Evolutionary conservation across 345 rosid genomes (phyloP).

Genomic region (Viola odorata): DNA sequence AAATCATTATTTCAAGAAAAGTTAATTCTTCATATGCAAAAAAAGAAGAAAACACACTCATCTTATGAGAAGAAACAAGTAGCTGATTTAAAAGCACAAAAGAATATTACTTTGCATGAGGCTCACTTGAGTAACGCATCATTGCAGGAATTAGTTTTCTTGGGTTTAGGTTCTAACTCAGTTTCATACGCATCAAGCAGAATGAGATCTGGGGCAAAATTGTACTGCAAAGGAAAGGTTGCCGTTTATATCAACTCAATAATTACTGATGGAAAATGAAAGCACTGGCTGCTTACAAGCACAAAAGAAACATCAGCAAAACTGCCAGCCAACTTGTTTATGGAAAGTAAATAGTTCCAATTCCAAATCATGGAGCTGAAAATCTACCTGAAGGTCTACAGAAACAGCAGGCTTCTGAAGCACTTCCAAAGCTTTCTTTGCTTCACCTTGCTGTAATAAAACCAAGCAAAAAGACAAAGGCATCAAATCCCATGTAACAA

Average conservation of each 20-base stretch:
- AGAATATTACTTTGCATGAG: conserved; percentile 86
- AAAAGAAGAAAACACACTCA: no score
- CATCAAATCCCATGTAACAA: not conserved
- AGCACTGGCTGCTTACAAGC: not conserved
- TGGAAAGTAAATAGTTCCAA: conserved; percentile 6
- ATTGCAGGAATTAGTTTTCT: conserved; percentile 94
- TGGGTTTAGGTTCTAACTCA: conserved; percentile 78
- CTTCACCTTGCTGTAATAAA: conserved; percentile 79
- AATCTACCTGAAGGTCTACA: conserved; percentile 76
- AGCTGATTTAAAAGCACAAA: no score
- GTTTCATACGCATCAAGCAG: conserved; percentile 98
- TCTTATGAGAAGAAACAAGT: no score
- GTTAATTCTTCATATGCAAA: no score
- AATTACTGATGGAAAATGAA: conserved; percentile 16
- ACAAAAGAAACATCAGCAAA: conserved; percentile 4
- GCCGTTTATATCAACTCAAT: conserved; percentile 10
- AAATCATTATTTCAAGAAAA: no score
- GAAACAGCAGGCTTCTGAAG: conserved; percentile 86
- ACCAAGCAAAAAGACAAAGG: not conserved
- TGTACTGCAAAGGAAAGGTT: conserved; percentile 60
- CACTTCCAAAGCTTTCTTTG: conserved; percentile 86
- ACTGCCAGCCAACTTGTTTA: conserved; percentile 3
- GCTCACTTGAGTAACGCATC: conserved; percentile 99
- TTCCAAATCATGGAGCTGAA: conserved; percentile 14
- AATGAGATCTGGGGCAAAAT: conserved; percentile 91